Evolutionary conservation across 768 basidiomycete species (phyloP).

Genomic region (Phanerochaete sordida): DNA sequence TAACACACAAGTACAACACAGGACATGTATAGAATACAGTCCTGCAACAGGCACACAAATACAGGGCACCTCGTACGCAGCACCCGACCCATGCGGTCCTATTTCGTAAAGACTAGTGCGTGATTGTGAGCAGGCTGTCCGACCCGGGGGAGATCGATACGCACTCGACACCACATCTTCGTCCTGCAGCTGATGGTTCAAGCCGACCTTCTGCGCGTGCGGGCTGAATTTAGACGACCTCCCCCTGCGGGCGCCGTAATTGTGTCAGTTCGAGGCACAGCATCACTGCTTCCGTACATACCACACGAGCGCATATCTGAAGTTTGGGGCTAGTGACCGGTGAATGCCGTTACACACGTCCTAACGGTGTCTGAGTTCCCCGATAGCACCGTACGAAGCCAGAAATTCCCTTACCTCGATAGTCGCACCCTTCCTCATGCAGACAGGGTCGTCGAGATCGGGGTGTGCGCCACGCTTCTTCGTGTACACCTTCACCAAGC

Average conservation of each 20-base stretch:
- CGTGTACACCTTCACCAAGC: slow-evolving; percentile 89
- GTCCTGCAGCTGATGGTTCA: slow-evolving; percentile 79
- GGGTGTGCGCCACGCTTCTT: slow-evolving; percentile 96
- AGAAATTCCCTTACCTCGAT: slow-evolving; percentile 64
- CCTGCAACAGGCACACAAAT: not conserved
- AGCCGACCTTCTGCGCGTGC: slow-evolving; percentile 91
- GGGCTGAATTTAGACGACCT: slow-evolving; percentile 93
- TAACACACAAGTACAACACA: not conserved
- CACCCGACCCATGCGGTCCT: not conserved
- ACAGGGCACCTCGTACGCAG: not conserved
- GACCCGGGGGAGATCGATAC: slow-evolving; percentile 26
- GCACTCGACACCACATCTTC: slow-evolving; percentile 88
- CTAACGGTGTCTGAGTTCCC: slow-evolving; percentile 30
- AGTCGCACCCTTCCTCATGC: slow-evolving; percentile 86
- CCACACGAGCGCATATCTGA: slow-evolving; percentile 95
- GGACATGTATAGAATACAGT: not conserved
- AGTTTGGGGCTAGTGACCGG: slow-evolving; percentile 83
- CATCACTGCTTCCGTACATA: slow-evolving; percentile 33
- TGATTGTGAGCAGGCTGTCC: not conserved
- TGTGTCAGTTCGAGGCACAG: not conserved
- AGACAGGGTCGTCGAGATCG: slow-evolving; percentile 88
- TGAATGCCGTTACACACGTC: slow-evolving; percentile 93
- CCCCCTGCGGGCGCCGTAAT: slow-evolving; percentile 45
- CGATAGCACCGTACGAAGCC: not conserved
- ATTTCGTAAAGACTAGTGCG: slow-evolving; percentile 35